These are phyloP conservation scores for Candida gorgasii DNA, from an alignment of 805 yeast species.

Conservation along the genomic window DNA sequence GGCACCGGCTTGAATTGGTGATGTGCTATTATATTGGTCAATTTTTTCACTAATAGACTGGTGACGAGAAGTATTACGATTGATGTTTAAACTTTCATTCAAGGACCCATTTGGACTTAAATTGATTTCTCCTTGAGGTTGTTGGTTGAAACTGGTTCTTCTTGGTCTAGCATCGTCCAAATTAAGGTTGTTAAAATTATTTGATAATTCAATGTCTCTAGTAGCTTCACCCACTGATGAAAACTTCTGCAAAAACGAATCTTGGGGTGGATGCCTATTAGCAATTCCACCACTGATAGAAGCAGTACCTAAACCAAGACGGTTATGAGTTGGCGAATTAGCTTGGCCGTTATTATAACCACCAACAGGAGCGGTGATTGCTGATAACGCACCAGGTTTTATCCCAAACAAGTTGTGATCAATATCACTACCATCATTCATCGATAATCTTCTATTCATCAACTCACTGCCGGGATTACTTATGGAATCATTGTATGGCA, in stretches of 20 bases:
- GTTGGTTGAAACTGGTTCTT: conserved; percentile 49
- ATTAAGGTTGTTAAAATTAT: conserved; percentile 41
- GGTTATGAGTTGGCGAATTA: conserved; percentile 20
- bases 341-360: conserved; percentile 21
- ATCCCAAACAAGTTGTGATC: conserved; percentile 45
- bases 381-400: conserved; percentile 49
- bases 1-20: conserved; percentile 48
- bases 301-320: conserved; percentile 53
- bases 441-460: conserved; percentile 38
- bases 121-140: not conserved
- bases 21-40: conserved; percentile 52
- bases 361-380: conserved; percentile 48
- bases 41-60: conserved; percentile 64
- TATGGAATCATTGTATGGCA: conserved; percentile 19
- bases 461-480: conserved; percentile 11
- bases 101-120: conserved; percentile 39
- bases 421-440: conserved; percentile 45
- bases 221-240: conserved; percentile 69
- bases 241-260: conserved; percentile 61
- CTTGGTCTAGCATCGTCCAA: conserved; percentile 24
- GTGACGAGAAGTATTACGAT: conserved; percentile 39
- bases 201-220: conserved; percentile 57
- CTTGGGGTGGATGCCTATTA: conserved; percentile 46
- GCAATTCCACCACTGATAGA: conserved; percentile 60
- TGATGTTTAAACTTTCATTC: conserved; percentile 45